These are phyloP conservation scores for Penicillium italicum DNA, from an alignment of 2,329 filamentous ascomycete species.

Conservation along the genomic window DNA sequence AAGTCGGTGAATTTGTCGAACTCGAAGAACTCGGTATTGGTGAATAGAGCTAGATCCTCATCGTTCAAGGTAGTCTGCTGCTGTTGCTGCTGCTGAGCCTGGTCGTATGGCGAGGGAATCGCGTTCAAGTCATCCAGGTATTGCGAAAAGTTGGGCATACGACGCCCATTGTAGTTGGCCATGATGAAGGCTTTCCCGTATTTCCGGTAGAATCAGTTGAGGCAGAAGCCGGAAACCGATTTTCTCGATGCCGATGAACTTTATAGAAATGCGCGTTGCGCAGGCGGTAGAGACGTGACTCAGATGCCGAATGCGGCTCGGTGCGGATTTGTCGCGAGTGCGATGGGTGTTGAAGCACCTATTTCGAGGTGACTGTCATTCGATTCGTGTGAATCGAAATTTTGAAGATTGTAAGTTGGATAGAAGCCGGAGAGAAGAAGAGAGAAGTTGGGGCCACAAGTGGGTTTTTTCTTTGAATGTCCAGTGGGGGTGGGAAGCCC, in stretches of 20 bases:
- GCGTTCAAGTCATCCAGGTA: conserved; percentile 84
- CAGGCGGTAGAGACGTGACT: conserved; percentile 12
- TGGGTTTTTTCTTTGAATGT: conserved; percentile 19
- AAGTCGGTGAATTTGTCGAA: conserved; percentile 55
- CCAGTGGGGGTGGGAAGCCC: conserved; percentile 9
- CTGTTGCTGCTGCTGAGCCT: conserved; percentile 57
- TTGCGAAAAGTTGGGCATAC: conserved; percentile 81
- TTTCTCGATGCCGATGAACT: background rate
- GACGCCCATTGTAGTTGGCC: conserved; percentile 72
- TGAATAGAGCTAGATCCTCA: conserved; percentile 73
- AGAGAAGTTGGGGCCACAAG: conserved; percentile 9
- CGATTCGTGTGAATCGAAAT: background rate
- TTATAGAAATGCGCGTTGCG: conserved; percentile 12
- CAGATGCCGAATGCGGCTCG: conserved; percentile 22
- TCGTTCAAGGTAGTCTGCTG: conserved; percentile 61
- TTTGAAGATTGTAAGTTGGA: background rate
- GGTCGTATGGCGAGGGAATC: conserved; percentile 61
- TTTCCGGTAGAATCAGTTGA: background rate
- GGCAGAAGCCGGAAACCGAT: background rate
- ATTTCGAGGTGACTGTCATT: background rate
- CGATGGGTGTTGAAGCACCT: background rate
- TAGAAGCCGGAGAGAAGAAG: conserved; percentile 1
- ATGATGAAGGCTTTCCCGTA: conserved; percentile 44
- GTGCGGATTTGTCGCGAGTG: conserved; percentile 1
- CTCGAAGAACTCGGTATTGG: conserved; percentile 78